Evolutionary conservation across 768 basidiomycete genomes (phyloP).

Genomic region (Tephrocybe sp.): DNA sequence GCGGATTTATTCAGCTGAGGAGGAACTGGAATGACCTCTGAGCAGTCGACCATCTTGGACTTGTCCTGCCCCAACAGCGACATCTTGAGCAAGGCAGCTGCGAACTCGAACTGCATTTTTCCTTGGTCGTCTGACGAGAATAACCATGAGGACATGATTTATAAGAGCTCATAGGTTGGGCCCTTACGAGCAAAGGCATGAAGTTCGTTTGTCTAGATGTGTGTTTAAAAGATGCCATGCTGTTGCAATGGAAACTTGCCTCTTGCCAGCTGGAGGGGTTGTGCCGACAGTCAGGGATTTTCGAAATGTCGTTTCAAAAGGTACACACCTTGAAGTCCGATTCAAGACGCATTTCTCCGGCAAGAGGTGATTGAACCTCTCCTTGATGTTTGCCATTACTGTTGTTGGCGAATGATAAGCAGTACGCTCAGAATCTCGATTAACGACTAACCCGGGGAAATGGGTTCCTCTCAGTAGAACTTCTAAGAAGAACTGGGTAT

Average conservation of each 20-base stretch:
- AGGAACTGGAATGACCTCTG: slow-evolving; percentile 14
- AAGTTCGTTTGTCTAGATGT: slow-evolving; percentile 40
- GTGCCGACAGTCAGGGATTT: background rate
- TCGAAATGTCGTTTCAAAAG: background rate
- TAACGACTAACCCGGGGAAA: slow-evolving; percentile 33
- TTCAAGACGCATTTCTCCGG: slow-evolving; percentile 43
- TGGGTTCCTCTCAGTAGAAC: slow-evolving; percentile 41
- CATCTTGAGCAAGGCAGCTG: slow-evolving; percentile 43
- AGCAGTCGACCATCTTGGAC: slow-evolving; percentile 22
- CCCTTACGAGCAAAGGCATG: slow-evolving; percentile 31
- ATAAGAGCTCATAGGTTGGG: slow-evolving; percentile 39
- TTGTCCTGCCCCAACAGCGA: slow-evolving; percentile 37
- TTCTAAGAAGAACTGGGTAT: slow-evolving; percentile 48
- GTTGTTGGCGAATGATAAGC: slow-evolving; percentile 14
- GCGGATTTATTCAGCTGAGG: slow-evolving; percentile 16
- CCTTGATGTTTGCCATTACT: slow-evolving; percentile 35
- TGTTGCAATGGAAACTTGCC: background rate
- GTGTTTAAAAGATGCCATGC: background rate
- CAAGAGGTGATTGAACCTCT: slow-evolving; percentile 22
- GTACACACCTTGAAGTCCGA: slow-evolving; percentile 36
- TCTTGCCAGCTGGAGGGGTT: slow-evolving; percentile 24
- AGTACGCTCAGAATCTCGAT: background rate
- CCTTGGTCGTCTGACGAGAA: slow-evolving; percentile 19
- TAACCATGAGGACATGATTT: slow-evolving; percentile 16
- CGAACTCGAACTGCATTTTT: slow-evolving; percentile 34